Conservation (phyloP, 2,329 filamentous ascomycete genomes). For the Fusarium algeriense region DNA sequence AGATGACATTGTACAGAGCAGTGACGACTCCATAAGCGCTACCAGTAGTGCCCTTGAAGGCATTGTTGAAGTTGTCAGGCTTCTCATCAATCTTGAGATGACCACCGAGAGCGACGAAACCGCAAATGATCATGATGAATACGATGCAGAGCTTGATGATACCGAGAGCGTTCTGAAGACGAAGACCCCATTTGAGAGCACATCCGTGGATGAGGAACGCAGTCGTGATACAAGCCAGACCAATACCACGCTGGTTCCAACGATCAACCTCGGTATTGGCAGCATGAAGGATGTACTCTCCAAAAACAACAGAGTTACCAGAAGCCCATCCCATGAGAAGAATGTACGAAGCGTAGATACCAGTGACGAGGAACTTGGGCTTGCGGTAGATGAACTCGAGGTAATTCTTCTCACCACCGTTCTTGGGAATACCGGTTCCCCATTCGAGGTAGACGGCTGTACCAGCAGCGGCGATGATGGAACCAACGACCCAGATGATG, state of each 20-base stretch:
- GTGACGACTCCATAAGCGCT: slow-evolving; percentile 77
- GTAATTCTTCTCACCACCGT: slow-evolving; percentile 76
- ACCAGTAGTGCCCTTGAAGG: slow-evolving; percentile 74
- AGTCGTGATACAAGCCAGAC: slow-evolving; percentile 73
- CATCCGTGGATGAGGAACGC: slow-evolving; percentile 75
- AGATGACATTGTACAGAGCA: slow-evolving; percentile 78
- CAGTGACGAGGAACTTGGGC: slow-evolving; percentile 71
- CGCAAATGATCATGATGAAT: slow-evolving; percentile 72
- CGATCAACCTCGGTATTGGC: slow-evolving; percentile 70
- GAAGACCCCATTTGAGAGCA: slow-evolving; percentile 74
- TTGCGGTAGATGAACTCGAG: slow-evolving; percentile 73
- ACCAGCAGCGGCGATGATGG: slow-evolving; percentile 71
- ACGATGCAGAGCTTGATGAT: slow-evolving; percentile 75
- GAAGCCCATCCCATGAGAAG: slow-evolving; percentile 74
- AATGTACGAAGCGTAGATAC: slow-evolving; percentile 71
- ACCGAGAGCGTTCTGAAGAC: slow-evolving; percentile 75
- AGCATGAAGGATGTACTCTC: slow-evolving; percentile 77
- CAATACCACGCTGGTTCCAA: slow-evolving; percentile 76
- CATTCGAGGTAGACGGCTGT: slow-evolving; percentile 76
- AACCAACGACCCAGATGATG: slow-evolving; percentile 73
- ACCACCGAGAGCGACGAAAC: slow-evolving; percentile 72
- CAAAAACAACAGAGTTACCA: slow-evolving; percentile 76
- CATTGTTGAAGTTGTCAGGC: slow-evolving; percentile 72
- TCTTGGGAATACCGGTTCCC: slow-evolving; percentile 72
- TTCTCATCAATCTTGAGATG: slow-evolving; percentile 69